phyloP scores from a whole-genome alignment of 2,329 filamentous ascomycete genomes.

The Claviceps humidiphila region DNA sequence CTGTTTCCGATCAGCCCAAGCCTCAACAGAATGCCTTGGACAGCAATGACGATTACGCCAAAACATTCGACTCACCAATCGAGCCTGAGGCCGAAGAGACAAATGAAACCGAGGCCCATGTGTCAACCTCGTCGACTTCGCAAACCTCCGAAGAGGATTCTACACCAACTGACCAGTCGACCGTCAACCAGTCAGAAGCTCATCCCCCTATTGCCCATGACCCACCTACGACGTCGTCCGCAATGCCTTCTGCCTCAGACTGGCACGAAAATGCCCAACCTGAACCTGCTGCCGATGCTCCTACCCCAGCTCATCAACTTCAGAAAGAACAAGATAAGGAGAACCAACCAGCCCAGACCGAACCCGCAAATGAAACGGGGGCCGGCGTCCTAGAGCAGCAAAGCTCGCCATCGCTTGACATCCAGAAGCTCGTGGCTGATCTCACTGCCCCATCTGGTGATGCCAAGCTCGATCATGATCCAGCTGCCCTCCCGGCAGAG shows the following conservation, averaged over 20 bases:
- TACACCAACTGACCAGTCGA: slow-evolving; percentile 26
- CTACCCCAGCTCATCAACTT: slow-evolving; percentile 13
- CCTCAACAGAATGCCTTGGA: slow-evolving; percentile 18
- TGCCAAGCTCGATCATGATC: slow-evolving; percentile 17
- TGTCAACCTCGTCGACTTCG: slow-evolving; percentile 26
- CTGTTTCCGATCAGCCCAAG: slow-evolving; percentile 9
- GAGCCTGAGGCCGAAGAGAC: slow-evolving; percentile 22
- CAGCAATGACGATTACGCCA: slow-evolving; percentile 37
- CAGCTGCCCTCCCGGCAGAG: slow-evolving; percentile 13
- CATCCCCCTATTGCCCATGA: slow-evolving; percentile 19
- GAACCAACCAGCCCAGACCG: slow-evolving; percentile 9
- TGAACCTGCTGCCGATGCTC: slow-evolving; percentile 9
- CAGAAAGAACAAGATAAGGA: slow-evolving; percentile 10
- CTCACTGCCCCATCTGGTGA: slow-evolving; percentile 23
- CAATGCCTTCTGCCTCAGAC: slow-evolving; percentile 11
- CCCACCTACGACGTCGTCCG: slow-evolving; percentile 13
- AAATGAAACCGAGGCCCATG: slow-evolving; percentile 25
- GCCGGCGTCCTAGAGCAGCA: slow-evolving; percentile 16
- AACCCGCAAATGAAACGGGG: slow-evolving; percentile 16
- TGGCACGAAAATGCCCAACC: slow-evolving; percentile 6
- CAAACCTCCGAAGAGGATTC: slow-evolving; percentile 30
- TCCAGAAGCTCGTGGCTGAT: slow-evolving; percentile 28
- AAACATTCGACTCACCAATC: slow-evolving; percentile 36
- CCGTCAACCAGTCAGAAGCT: slow-evolving; percentile 16
- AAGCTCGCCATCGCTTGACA: slow-evolving; percentile 20